A percentile compares a stretch with the other conserved stretches of the same genome.
These are phyloP conservation scores for Ilex paraguariensis DNA, from an alignment of 305 asterid species.

Conservation along the genomic window DNA sequence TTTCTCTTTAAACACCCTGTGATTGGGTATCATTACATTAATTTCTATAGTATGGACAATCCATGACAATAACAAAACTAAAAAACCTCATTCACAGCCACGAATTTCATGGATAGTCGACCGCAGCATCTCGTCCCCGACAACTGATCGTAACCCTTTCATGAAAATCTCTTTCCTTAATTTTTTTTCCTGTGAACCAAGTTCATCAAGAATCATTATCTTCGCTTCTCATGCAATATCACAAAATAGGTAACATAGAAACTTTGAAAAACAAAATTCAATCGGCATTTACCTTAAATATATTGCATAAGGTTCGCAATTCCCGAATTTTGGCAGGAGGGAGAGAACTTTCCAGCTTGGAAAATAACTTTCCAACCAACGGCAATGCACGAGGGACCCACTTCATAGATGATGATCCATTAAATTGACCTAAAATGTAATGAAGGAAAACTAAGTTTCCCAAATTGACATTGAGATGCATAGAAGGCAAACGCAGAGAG, in stretches of 20 bases:
- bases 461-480: not conserved
- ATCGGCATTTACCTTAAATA: constrained; percentile 37
- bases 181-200: constrained; percentile 48
- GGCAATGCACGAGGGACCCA: constrained; percentile 10
- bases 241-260: not conserved
- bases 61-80: not conserved
- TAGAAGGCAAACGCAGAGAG: not conserved
- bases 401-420: constrained; percentile 21
- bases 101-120: constrained; percentile 43
- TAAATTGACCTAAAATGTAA: constrained; percentile 26
- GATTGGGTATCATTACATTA: no score
- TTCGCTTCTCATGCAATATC: no score
- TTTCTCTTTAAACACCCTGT: no score
- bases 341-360: constrained; percentile 41
- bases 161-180: constrained; percentile 43
- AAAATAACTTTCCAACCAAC: constrained; percentile 26
- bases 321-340: constrained; percentile 40
- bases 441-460: not conserved
- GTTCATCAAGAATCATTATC: constrained; percentile 5
- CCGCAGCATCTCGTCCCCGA: constrained; percentile 55
- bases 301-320: constrained; percentile 34
- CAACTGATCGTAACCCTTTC: constrained; percentile 40
- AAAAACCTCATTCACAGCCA: constrained; percentile 49
- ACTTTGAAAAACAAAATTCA: not conserved
- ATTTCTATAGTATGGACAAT: no score